Conservation (phyloP, 345 rosid species). For the Euphorbia lathyris region DNA sequence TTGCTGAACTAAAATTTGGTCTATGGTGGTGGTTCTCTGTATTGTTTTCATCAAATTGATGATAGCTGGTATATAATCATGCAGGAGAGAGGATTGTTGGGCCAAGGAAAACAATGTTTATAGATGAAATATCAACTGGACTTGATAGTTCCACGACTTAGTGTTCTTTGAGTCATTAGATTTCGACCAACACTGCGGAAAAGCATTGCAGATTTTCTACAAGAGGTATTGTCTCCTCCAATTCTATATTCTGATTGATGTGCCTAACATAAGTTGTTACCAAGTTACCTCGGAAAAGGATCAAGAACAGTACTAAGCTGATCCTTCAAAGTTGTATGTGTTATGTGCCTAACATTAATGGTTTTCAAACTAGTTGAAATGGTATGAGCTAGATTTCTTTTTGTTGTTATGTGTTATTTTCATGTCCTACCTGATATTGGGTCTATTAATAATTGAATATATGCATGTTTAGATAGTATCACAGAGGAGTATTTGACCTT, state of each 20-base stretch:
- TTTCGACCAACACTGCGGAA: slow-evolving; percentile 73
- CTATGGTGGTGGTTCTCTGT: neutral
- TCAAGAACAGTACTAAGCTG: slow-evolving; percentile 97
- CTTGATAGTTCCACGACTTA: slow-evolving; percentile 91
- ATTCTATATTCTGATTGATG: slow-evolving; percentile 15
- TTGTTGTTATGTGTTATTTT: too few relatives aligned
- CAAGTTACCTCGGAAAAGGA: slow-evolving; percentile 91
- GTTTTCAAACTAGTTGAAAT: too few relatives aligned
- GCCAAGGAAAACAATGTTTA: slow-evolving; percentile 81
- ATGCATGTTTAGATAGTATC: too few relatives aligned
- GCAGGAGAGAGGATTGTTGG: slow-evolving; percentile 98
- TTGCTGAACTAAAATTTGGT: neutral
- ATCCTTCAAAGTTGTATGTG: slow-evolving; percentile 60
- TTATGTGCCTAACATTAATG: too few relatives aligned
- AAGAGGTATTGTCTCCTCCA: slow-evolving; percentile 55
- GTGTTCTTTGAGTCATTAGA: slow-evolving; percentile 86
- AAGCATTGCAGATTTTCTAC: slow-evolving; percentile 94
- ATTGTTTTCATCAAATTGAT: neutral
- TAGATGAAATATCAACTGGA: slow-evolving; percentile 98
- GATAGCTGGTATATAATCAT: slow-evolving; percentile 5
- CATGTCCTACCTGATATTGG: too few relatives aligned
- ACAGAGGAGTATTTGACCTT: too few relatives aligned
- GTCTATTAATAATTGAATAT: too few relatives aligned
- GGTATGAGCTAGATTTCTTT: too few relatives aligned
- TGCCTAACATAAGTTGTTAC: slow-evolving; percentile 12